A percentile compares a stretch with the other conserved stretches of the same genome.
Conservation (phyloP, 106 monocot genomes). For the Iris macrosiphon region DNA sequence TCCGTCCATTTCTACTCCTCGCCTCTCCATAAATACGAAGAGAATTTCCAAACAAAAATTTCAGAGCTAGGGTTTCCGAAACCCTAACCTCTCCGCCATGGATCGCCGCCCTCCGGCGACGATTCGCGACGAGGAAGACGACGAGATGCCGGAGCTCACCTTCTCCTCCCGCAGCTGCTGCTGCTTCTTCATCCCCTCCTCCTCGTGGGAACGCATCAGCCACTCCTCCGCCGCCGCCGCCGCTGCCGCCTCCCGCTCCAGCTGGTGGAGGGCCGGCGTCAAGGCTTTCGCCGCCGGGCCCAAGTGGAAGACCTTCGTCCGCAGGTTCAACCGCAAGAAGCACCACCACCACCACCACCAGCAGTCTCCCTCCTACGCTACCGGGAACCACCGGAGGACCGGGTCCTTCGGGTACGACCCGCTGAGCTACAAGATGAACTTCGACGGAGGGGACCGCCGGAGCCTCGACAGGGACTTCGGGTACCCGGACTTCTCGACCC, state of each 20-base stretch:
- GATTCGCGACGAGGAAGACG: not conserved
- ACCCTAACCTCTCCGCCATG: not conserved
- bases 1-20: not conserved
- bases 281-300: slow-evolving; percentile 55
- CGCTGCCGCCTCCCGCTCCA: not conserved
- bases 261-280: not conserved
- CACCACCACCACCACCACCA: not conserved
- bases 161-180: not conserved
- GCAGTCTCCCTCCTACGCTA: no score
- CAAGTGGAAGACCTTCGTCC: slow-evolving; percentile 67
- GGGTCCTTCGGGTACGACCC: slow-evolving; percentile 44
- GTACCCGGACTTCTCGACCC: slow-evolving; percentile 52
- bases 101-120: not conserved
- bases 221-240: not conserved
- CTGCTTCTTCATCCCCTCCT: not conserved
- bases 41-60: not conserved
- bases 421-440: slow-evolving; percentile 56
- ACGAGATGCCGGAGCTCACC: not conserved
- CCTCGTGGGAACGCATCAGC: not conserved
- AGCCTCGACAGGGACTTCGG: slow-evolving; percentile 27
- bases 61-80: slow-evolving; percentile 6
- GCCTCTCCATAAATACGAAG: no score
- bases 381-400: not conserved
- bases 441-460: slow-evolving; percentile 52
- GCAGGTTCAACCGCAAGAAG: slow-evolving; percentile 25